Base-by-base conservation (phyloP, 140 eudicot genomes). In the Flaveria floridana region DNA sequence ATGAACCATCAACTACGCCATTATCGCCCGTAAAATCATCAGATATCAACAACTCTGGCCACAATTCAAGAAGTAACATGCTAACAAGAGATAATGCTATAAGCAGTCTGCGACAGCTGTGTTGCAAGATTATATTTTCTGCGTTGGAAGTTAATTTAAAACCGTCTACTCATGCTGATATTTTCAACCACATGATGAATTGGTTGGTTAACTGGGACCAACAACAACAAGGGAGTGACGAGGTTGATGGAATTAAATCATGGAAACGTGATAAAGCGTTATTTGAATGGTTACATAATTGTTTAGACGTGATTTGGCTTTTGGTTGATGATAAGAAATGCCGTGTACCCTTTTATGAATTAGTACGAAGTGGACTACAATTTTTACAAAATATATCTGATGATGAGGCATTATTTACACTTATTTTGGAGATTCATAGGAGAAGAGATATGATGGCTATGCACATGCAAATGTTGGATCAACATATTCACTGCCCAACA, bases 391-490 rank as follows among this genome's bases (percentile, higher is more conserved):
- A 87, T 68, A 87, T 87, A 76, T 91, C 96, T 0, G 96, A 92
- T 84, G 97, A 92, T 4, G 97, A 89, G 81, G 96, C 92, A 19
- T 58, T 92, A 28, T 92, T 92, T 71, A 92, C 97, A 20, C 95
- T 92, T 67, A 92, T 92, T 72, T 73, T 92, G 82, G 97, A 92
- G 84, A 87, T 92, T 53, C 97, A 92, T 30, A 79, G 92, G 75
- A 86, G 96, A 82, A 81, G 96, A 76, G 97, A 92, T 82, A 86
- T 89, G 95, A 87, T 92, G 96, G 97, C 97, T 51, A 87, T 85
- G 85, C 96, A 89, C 81, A 92, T 92, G 97, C 96, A 85, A 76
- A 92, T 92, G 97, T 74, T 92, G 77, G 97, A 92, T 82, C 96
- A 89, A 63, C 97, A 92, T 84, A 89, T 92, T 50, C 97, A 92